These are phyloP conservation scores for Kewa caespitosa DNA, from an alignment of 179 eudicot species.

Conservation along the genomic window DNA sequence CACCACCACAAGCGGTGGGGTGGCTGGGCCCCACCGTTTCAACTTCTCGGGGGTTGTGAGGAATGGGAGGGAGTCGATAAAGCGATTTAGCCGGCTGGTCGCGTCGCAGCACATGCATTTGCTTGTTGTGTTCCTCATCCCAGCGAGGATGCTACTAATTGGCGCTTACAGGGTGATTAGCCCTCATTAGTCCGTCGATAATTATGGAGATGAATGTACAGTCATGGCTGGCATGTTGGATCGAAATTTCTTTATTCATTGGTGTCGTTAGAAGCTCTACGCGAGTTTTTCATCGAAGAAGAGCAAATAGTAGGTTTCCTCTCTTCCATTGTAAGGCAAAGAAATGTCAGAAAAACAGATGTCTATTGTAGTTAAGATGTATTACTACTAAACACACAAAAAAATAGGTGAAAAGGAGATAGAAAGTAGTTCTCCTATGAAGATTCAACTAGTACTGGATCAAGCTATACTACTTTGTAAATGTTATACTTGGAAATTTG, in stretches of 20 bases:
- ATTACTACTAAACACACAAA: too few species aligned
- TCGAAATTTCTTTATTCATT: constrained; percentile 54
- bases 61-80: constrained; percentile 59
- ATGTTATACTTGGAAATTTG: too few species aligned
- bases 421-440: background rate
- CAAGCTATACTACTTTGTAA: background rate
- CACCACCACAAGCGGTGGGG: constrained; percentile 25
- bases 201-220: constrained; percentile 26
- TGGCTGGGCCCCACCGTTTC: constrained; percentile 31
- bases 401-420: background rate
- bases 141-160: constrained; percentile 57
- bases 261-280: constrained; percentile 31
- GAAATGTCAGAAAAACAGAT: constrained; percentile 6
- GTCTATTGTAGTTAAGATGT: constrained; percentile 1
- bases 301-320: constrained; percentile 20
- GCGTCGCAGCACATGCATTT: constrained; percentile 85
- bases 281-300: constrained; percentile 19
- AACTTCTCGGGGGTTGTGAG: constrained; percentile 52
- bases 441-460: background rate
- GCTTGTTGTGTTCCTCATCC: constrained; percentile 66
- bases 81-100: constrained; percentile 61
- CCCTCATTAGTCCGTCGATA: constrained; percentile 25
- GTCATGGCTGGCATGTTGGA: constrained; percentile 5
- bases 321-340: background rate
- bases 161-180: constrained; percentile 45